Percentiles rank a stretch among this genome's conserved stretches.
Conservation (phyloP, 371 early-diverging fungal species). For the Mucor indicus region DNA sequence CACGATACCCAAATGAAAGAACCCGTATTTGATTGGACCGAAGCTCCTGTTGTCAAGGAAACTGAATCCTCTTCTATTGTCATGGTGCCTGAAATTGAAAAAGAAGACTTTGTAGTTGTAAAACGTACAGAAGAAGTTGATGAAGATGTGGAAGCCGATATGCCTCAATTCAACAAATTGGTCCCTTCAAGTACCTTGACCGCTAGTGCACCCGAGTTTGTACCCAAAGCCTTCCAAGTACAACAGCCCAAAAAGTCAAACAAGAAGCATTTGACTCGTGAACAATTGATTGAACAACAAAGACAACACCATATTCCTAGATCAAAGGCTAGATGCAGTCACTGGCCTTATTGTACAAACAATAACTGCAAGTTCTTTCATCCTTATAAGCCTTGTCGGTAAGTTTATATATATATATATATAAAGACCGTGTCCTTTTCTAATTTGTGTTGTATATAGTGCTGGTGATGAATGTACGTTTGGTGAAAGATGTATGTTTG, state of each 20-base stretch:
- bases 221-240: constrained; percentile 6
- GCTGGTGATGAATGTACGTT: constrained; percentile 45
- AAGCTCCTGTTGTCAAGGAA: neutral
- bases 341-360: constrained; percentile 60
- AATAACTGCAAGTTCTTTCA: constrained; percentile 59
- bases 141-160: neutral
- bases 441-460: too few relatives aligned
- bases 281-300: constrained; percentile 37
- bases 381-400: constrained; percentile 50
- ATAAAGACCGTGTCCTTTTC: too few relatives aligned
- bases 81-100: neutral
- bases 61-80: neutral
- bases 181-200: constrained; percentile 1
- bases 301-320: constrained; percentile 30
- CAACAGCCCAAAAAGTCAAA: constrained; percentile 1
- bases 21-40: neutral
- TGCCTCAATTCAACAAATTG: neutral
- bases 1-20: too few relatives aligned
- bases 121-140: neutral
- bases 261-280: constrained; percentile 33
- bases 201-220: constrained; percentile 17
- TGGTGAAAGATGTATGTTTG: constrained; percentile 51
- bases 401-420: constrained; percentile 9
- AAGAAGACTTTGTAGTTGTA: neutral
- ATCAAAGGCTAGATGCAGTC: constrained; percentile 50